Conservation (phyloP, 2,329 filamentous ascomycete species). For the Teratosphaeriaceae sp. region DNA sequence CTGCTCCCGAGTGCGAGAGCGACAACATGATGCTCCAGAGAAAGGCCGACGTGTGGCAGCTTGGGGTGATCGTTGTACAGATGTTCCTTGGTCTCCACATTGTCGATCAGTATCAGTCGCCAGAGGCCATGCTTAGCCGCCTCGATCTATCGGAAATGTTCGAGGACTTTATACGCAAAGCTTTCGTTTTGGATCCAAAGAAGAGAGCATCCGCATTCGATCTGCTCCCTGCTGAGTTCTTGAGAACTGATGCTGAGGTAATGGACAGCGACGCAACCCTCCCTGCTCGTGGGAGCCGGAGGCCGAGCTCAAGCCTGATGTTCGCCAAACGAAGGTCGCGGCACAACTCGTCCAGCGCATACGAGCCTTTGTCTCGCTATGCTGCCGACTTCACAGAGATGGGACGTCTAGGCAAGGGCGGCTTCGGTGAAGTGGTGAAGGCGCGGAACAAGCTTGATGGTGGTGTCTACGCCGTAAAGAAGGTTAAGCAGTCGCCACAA, state of each 20-base stretch:
- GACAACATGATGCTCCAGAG: conserved; percentile 34
- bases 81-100: conserved; percentile 86
- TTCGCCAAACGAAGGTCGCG: conserved; percentile 14
- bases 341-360: conserved; percentile 25
- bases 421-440: conserved; percentile 94
- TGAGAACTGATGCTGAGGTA: conserved; percentile 44
- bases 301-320: conserved; percentile 1
- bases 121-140: conserved; percentile 63
- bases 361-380: conserved; percentile 60
- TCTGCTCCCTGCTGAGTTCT: conserved; percentile 52
- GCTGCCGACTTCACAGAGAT: conserved; percentile 86
- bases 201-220: conserved; percentile 77
- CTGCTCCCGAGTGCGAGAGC: conserved; percentile 12
- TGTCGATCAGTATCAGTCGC: conserved; percentile 70
- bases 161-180: conserved; percentile 70
- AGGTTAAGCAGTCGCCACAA: conserved; percentile 68
- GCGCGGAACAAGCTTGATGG: conserved; percentile 91
- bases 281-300: conserved; percentile 5
- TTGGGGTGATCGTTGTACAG: conserved; percentile 84
- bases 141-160: conserved; percentile 67
- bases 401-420: conserved; percentile 81
- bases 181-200: conserved; percentile 79
- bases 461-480: conserved; percentile 93
- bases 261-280: conserved; percentile 17
- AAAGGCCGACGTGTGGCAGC: conserved; percentile 92